phyloP scores from a whole-genome alignment of 2,329 filamentous ascomycete genomes.

The Stagonosporopsis tanaceti region DNA sequence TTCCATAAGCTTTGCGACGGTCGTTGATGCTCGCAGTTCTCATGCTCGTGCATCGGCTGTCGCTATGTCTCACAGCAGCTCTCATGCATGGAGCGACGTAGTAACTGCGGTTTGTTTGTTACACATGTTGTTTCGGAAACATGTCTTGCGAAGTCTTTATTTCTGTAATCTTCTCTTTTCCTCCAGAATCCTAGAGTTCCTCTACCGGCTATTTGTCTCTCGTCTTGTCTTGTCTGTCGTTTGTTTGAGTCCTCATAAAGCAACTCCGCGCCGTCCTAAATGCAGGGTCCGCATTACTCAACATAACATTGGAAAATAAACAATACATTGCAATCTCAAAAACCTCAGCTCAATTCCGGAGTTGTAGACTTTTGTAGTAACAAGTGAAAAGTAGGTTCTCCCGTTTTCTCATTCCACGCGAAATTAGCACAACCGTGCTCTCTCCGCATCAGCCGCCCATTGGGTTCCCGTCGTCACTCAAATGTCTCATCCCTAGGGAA shows the following conservation, averaged over 20 bases:
- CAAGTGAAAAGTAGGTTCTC: neutral
- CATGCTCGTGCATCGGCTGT: constrained; percentile 26
- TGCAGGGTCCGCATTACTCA: constrained; percentile 15
- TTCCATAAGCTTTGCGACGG: neutral
- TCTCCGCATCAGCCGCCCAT: constrained; percentile 4
- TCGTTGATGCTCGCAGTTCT: neutral
- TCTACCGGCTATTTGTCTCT: neutral
- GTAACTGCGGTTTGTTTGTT: constrained; percentile 33
- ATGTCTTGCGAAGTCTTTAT: constrained; percentile 11
- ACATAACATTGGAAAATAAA: constrained; percentile 11
- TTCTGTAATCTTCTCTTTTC: constrained; percentile 10
- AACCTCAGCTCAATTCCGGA: neutral
- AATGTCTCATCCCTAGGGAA: neutral
- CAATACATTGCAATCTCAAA: neutral
- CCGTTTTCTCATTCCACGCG: constrained; percentile 5
- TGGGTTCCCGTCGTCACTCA: neutral
- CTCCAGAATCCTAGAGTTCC: neutral
- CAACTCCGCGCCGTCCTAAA: neutral
- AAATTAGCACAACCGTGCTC: constrained; percentile 11
- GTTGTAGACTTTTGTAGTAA: neutral
- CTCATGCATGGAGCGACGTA: constrained; percentile 20
- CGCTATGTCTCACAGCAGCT: constrained; percentile 33
- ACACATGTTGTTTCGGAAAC: constrained; percentile 33
- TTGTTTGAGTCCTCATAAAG: neutral
- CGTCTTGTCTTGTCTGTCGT: neutral